Base-by-base conservation (phyloP, 2,329 filamentous ascomycete genomes). In the Fusarium guadeloupense region DNA sequence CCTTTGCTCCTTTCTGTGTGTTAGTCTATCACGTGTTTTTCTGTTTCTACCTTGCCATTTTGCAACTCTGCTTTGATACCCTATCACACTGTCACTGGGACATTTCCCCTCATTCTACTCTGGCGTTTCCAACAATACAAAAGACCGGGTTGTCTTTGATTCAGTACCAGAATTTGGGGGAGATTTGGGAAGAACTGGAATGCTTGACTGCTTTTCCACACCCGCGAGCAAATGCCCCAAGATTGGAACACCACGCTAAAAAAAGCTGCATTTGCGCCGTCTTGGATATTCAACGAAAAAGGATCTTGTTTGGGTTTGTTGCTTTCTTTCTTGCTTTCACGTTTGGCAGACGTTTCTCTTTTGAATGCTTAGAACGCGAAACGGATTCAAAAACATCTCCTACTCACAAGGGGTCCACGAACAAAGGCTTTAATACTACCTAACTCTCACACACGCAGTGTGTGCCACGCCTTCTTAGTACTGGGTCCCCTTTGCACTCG, bases 1-100 rank as follows among this genome's bases (percentile, higher is more conserved):
- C 70, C 71, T 73, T 68, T 66, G 69, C 74, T 74, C 72, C 44
- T 56, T 67, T 70, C 69, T 69, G 60, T 69, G 46, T 55, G 52
- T 48, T 48, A 35, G 30, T 33, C 43, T 37, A 21, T 40, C 33
- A 37, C 51, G 34, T 59, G 54, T 62, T 61, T 55, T 47, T 55
- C 63, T 59, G 37, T 50, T 64, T 63, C 16, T 56, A 52, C 43
- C 58, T 62, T 39, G 40, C 63, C 64, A 45, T 63, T 17, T 52
- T 51, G 46, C 59, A 54, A 62, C 54, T 69, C 43, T 63, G 54
- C 64, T 63, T 68, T 69, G 60, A 69, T 70, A 70, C 62, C 67
- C 59, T n/a, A n/a, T 42, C 55, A 57, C 47, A 28, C 25, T 50
- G 34, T 37, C 44, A 54, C 55, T 62, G 61, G 61, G 45, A 67